These are phyloP conservation scores for Candida silvicultrix DNA, from an alignment of 805 yeast genomes.

Conservation along the genomic window DNA sequence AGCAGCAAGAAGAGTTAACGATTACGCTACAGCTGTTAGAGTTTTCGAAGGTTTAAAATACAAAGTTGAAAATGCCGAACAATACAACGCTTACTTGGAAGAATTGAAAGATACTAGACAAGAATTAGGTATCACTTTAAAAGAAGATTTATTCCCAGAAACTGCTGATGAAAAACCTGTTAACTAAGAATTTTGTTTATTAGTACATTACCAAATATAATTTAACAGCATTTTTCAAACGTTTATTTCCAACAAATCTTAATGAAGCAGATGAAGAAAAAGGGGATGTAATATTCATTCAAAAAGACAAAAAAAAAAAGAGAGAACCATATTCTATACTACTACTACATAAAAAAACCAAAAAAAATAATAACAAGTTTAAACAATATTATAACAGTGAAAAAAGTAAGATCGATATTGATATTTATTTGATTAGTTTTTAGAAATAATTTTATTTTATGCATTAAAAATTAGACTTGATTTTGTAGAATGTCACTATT, in stretches of 20 bases:
- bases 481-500: too few relatives aligned
- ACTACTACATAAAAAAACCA: background rate
- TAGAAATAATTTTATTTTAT: background rate
- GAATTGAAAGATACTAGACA: constrained; percentile 88
- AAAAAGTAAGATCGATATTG: background rate
- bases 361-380: background rate
- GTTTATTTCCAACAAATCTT: background rate
- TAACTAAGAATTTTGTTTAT: too few relatives aligned
- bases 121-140: constrained; percentile 88
- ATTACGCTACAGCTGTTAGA: constrained; percentile 97
- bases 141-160: constrained; percentile 74
- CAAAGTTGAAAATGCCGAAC: constrained; percentile 92
- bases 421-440: background rate
- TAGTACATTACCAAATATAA: background rate
- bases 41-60: constrained; percentile 95
- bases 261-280: background rate
- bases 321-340: background rate
- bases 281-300: background rate
- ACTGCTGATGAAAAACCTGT: constrained; percentile 17
- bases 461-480: background rate
- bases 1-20: constrained; percentile 99
- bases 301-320: too few relatives aligned
- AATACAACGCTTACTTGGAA: constrained; percentile 92
- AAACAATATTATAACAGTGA: background rate
- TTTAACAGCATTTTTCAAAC: background rate